Evolutionary conservation across 2,329 filamentous ascomycete genomes (phyloP), one percentile per base, ranked within the genome.

Genomic region (Leptographium wingfieldii): DNA sequence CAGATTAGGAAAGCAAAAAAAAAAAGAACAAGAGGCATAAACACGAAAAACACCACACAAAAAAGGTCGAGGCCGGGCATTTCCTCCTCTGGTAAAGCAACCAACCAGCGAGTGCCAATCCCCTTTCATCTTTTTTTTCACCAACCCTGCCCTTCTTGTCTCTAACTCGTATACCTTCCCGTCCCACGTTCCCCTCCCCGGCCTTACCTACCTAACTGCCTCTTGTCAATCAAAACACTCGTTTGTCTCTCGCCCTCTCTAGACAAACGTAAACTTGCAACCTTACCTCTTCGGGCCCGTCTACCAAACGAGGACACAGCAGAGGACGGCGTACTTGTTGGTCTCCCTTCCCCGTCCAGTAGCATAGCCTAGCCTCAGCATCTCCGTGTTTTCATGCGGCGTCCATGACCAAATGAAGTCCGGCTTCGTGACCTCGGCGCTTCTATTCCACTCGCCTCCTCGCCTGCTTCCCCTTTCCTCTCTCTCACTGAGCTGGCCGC

Each of bases 371-470:
- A 35, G 33, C 33, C 7, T 51, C 48, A 27, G 48, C 48, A 51
- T 12, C 22, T 46, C 19, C 38, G 16, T 35, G 2, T 56, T 40
- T 16, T 9, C 11, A 29, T n/a, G 35, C 31, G 33, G 33, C 46
- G 7, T 64, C 62, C 66, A 67, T 66, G 63, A 69, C 71, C 73
- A 73, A 73, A 77, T 76, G 73, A 76, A 73, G 73, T 70, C 73
- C 71, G 69, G 68, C 71, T 69, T 70, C 68, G 67, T 71, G 69
- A 70, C 71, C 70, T 72, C 69, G 68, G 72, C 69, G 72, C 73
- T 72, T 70, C 69, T 71, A 70, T 69, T 69, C 69, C 70, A 69
- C 72, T 68, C 69, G 68, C 72, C 74, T 59, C 49, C 74, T 72
- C 27, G 71, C 73, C 71, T 69, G 62, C 67, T 68, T 71, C 69